Evolutionary conservation across 2,329 filamentous ascomycete species (phyloP), one percentile per base, ranked within the genome.

Genomic region (Trichoderma citrinoviride): DNA sequence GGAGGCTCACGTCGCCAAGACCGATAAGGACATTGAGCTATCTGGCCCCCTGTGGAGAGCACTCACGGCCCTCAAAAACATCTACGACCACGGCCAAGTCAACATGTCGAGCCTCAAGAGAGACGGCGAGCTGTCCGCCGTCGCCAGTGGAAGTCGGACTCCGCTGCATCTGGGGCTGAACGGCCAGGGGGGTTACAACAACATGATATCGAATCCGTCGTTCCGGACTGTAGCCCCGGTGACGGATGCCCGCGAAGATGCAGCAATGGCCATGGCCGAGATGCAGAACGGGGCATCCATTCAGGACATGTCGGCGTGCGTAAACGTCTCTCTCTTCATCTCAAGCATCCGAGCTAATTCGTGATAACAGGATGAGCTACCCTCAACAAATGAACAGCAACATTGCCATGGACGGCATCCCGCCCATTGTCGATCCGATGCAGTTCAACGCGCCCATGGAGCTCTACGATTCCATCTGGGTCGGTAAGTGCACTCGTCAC

Each of bases 401-500:
- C 29, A 73, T 76, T 49, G 74, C 72, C 55, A 72, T 85, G 40
- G 74, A 82, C 7, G 81, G 81, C 52, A 75, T 86, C 56, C 74
- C 77, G 55, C 74, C 78, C 41, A 76, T 85, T 80, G 77, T 85
- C 12, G 86, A 88, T 66, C 83, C 84, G 17, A 79, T 82, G 3
- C 78, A 85, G 40, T 84, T 86, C 68, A 85, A 89, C 80, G 87
- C 86, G 43, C 87, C 87, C 0, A 86, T 89, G 85, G 87, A 89
- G 66, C 76, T 89, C 0, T 89, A 88, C 71, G 86, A 89, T 70
- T 87, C 85, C 4, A 89, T 89, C 52, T 89, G 88, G 77, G 88
- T 85, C 81, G 86, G 86, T 88, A 76, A 73, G 84, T 79, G 33
- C 19, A 41, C 47, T n/a, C 23, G 8, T 23, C 23, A 23, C 57